Evolutionary conservation across 768 basidiomycete species (phyloP).

Genomic region (Leccinum disarticulatum): DNA sequence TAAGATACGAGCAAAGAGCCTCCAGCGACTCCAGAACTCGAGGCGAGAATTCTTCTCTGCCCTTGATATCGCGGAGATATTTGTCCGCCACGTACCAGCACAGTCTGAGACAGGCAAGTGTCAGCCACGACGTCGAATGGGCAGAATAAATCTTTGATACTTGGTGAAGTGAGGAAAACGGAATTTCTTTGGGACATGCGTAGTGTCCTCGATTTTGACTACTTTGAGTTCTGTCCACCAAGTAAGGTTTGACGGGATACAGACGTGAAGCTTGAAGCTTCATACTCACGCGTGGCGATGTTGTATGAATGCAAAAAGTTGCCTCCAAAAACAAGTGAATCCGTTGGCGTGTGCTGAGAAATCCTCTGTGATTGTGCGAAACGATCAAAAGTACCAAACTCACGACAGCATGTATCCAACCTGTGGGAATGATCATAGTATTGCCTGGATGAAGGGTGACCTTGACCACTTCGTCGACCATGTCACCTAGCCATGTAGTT

Average conservation of each 20-base stretch:
- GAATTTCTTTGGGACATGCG: slow-evolving; percentile 91
- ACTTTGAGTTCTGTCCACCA: slow-evolving; percentile 71
- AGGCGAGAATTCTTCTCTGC: slow-evolving; percentile 47
- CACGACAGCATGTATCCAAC: slow-evolving; percentile 98
- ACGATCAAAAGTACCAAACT: slow-evolving; percentile 28
- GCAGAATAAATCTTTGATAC: slow-evolving; percentile 40
- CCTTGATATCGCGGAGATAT: slow-evolving; percentile 70
- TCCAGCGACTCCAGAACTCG: slow-evolving; percentile 73
- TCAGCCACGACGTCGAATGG: slow-evolving; percentile 6
- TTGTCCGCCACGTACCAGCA: slow-evolving; percentile 92
- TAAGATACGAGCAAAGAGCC: slow-evolving; percentile 74
- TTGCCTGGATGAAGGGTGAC: slow-evolving; percentile 75
- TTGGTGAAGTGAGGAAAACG: slow-evolving; percentile 80
- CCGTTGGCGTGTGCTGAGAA: slow-evolving; percentile 79
- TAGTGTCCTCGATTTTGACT: slow-evolving; percentile 87
- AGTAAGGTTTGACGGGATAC: slow-evolving; percentile 13
- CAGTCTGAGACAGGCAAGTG: slow-evolving; percentile 46
- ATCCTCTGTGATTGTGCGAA: slow-evolving; percentile 2
- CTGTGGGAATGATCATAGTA: slow-evolving; percentile 93
- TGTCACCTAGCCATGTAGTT: slow-evolving; percentile 87
- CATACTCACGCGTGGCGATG: slow-evolving; percentile 72
- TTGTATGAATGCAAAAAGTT: slow-evolving; percentile 97
- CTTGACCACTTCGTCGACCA: slow-evolving; percentile 89
- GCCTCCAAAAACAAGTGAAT: slow-evolving; percentile 95
- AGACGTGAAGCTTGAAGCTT: not conserved